These are phyloP conservation scores for Thelonectria discophora DNA, from an alignment of 2,329 filamentous ascomycete genomes.

Conservation along the genomic window DNA sequence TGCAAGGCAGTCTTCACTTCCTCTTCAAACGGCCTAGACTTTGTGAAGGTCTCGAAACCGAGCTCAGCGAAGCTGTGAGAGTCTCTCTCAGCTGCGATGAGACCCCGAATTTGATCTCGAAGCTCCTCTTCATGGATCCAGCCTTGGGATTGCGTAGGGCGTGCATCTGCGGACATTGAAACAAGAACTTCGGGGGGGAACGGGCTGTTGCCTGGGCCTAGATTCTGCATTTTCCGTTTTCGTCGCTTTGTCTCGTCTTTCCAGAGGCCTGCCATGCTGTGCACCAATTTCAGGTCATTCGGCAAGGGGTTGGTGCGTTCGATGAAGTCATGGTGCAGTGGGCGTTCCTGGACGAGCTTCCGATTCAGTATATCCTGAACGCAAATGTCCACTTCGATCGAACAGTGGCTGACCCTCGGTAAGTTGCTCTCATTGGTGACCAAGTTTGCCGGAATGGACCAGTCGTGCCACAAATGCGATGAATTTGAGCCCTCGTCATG, in stretches of 20 bases:
- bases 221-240: conserved; percentile 74
- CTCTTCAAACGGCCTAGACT: conserved; percentile 60
- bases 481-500: conserved; percentile 68
- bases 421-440: conserved; percentile 68
- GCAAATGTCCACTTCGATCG: conserved; percentile 88
- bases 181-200: conserved; percentile 84
- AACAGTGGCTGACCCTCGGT: conserved; percentile 85
- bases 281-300: conserved; percentile 80
- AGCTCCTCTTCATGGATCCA: conserved; percentile 96
- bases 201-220: conserved; percentile 72
- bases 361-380: conserved; percentile 90
- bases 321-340: conserved; percentile 85
- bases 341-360: conserved; percentile 75
- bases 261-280: conserved; percentile 95
- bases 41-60: conserved; percentile 73
- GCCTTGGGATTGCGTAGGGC: conserved; percentile 74
- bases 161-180: conserved; percentile 86
- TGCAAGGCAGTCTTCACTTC: conserved; percentile 79
- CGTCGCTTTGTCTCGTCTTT: conserved; percentile 85
- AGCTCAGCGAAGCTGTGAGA: conserved; percentile 51
- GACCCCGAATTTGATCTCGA: conserved; percentile 67
- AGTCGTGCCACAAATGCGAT: conserved; percentile 81
- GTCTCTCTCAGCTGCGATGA: conserved; percentile 71
- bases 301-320: conserved; percentile 73
- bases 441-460: conserved; percentile 65